Conservation (phyloP, 2,329 filamentous ascomycete genomes). For the Sporothrix curviconia region DNA sequence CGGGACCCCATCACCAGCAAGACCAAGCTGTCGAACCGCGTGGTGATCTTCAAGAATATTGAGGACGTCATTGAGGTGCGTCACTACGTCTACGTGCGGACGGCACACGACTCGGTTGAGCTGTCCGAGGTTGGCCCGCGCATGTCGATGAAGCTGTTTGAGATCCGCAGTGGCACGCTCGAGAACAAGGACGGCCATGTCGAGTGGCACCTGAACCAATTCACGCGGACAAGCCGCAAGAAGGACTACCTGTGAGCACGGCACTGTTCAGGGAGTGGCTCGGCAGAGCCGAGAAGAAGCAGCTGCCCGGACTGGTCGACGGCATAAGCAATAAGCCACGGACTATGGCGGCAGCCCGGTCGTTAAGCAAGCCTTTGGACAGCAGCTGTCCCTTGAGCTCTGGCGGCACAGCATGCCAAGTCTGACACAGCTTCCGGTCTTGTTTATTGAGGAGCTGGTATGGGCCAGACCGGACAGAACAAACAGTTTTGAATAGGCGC, state of each 20-base stretch:
- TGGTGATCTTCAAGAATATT: constrained; percentile 91
- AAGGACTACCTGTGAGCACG: constrained; percentile 77
- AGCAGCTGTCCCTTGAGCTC: no score
- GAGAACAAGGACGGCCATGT: constrained; percentile 94
- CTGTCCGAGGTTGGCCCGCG: constrained; percentile 83
- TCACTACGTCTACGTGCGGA: constrained; percentile 75
- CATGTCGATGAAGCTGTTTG: constrained; percentile 96
- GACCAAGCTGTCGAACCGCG: constrained; percentile 73
- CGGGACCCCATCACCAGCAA: constrained; percentile 66
- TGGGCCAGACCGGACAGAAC: no score
- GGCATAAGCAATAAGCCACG: no score
- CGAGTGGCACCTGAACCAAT: constrained; percentile 94
- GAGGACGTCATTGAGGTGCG: constrained; percentile 91
- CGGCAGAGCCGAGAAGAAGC: neutral
- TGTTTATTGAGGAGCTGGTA: no score
- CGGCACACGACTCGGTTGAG: constrained; percentile 82
- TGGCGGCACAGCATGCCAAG: no score
- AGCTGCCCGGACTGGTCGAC: neutral
- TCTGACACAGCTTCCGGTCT: no score
- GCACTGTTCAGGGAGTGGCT: neutral
- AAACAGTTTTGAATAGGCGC: no score
- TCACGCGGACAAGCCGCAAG: constrained; percentile 87
- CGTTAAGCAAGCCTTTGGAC: no score
- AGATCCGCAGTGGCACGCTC: constrained; percentile 83
- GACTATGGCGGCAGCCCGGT: no score